Evolutionary conservation across 1,139 yeast genomes (phyloP).

Genomic region (Suhomyces bolitotheri): DNA sequence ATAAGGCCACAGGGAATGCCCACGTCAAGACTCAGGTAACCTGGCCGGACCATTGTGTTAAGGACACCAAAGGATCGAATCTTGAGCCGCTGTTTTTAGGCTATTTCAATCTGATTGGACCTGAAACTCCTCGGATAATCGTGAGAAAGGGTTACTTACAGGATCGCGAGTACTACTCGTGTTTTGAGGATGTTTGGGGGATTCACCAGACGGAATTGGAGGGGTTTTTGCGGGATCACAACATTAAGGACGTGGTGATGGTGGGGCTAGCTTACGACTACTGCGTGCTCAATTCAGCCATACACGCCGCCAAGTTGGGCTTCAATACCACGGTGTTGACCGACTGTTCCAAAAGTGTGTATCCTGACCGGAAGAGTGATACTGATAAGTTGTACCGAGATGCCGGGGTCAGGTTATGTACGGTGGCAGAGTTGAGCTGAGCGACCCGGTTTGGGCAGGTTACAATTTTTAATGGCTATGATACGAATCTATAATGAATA

Average conservation of each 20-base stretch:
- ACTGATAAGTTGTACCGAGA: slow-evolving; percentile 31
- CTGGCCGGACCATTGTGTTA: slow-evolving; percentile 95
- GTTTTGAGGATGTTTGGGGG: slow-evolving; percentile 80
- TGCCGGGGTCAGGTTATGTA: slow-evolving; percentile 29
- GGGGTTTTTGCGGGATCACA: slow-evolving; percentile 40
- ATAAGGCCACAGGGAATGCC: slow-evolving; percentile 27
- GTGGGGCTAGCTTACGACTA: slow-evolving; percentile 87
- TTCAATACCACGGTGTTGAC: slow-evolving; percentile 62
- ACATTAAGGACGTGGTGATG: slow-evolving; percentile 61
- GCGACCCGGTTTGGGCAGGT: too few relatives aligned
- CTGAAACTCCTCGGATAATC: slow-evolving; percentile 32
- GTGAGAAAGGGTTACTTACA: slow-evolving; percentile 69
- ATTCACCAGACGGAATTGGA: slow-evolving; percentile 68
- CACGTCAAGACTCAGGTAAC: slow-evolving; percentile 42
- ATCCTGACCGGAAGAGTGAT: slow-evolving; percentile 29
- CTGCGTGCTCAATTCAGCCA: slow-evolving; percentile 77
- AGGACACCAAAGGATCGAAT: slow-evolving; percentile 63
- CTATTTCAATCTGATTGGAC: slow-evolving; percentile 24
- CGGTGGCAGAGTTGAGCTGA: slow-evolving; percentile 2
- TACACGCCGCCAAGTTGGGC: slow-evolving; percentile 63
- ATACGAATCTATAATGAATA: too few relatives aligned
- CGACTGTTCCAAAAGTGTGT: slow-evolving; percentile 46
- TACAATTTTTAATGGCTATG: too few relatives aligned
- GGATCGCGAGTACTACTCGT: slow-evolving; percentile 87
- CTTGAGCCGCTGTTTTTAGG: slow-evolving; percentile 50